Evolutionary conservation across 139 green algal genomes (phyloP), one percentile per base, ranked within the genome.

Genomic region (Micractinium sp.): DNA sequence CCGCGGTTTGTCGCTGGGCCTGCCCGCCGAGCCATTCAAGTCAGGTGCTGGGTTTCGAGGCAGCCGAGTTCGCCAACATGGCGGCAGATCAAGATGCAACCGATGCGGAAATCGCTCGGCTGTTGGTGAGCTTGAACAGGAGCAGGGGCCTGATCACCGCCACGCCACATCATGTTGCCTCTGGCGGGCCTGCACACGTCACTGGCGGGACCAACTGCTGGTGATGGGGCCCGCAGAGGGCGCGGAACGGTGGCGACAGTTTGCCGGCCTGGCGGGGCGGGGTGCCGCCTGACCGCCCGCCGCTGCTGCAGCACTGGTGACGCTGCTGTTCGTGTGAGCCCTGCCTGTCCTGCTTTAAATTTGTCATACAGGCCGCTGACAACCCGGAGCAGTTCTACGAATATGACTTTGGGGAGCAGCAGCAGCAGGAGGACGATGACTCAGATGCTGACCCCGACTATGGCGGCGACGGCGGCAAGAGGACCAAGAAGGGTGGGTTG

Each of bases 391-490:
- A 87, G 83, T 87, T 67, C 39, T 87, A 87, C 29, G 83, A 80
- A 12, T 87, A 87, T 15, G 83, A 79, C 67, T 81, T 81, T 69
- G 83, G 83, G 41, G 78, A 84, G 78, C 41, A 84, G 14, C 29
- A 73, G 76, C n/a, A 78, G 2, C n/a, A 73, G 9, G 85, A 53
- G 22, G 84, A 69, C 2, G 85, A 82, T 20, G 71, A 88, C 27
- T 82, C 74, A 29, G 56, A 79, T 29, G 90, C 89, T 66, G 90
- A 93, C 56, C 84, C 89, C 22, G 87, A 93, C 75, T 90, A 93
- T 90, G 87, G 87, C 5, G 78, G n/a, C 15, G 33, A 39, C 16
- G 29, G 29, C 18, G 89, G 83, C 16, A 90, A 88, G 27, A 74
- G 74, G 35, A 3, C 20, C n/a, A 93, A 89, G 82, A 84, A 75